Conservation (phyloP, 345 rosid genomes). For the Kandelia obovata region DNA sequence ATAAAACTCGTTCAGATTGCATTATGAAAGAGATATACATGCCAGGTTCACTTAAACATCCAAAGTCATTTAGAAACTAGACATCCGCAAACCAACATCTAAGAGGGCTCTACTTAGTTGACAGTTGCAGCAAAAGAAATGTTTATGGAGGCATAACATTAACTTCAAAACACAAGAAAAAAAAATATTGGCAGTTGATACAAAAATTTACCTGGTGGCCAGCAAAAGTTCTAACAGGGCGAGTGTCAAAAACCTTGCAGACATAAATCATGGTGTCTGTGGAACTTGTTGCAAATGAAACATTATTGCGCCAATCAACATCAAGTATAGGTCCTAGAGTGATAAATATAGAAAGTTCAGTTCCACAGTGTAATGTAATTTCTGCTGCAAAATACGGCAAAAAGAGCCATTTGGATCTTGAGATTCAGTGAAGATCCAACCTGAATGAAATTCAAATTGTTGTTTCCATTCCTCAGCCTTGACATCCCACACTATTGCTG, state of each 20-base stretch:
- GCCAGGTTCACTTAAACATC: not conserved
- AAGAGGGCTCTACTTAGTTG: not conserved
- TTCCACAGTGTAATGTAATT: not conserved
- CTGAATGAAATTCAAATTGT: conserved; percentile 1
- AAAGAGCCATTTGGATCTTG: not conserved
- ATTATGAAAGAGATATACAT: not conserved
- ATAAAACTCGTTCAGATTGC: not conserved
- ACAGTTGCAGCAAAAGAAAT: no score
- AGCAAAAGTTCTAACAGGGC: conserved; percentile 69
- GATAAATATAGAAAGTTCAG: conserved; percentile 9
- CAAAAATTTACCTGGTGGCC: conserved; percentile 78
- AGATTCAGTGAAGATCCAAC: not conserved
- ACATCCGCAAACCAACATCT: not conserved
- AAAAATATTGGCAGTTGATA: conserved; percentile 13
- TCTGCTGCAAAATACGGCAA: not conserved
- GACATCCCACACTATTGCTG: conserved; percentile 98
- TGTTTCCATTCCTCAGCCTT: conserved; percentile 87
- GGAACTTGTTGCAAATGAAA: conserved; percentile 96
- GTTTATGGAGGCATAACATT: no score
- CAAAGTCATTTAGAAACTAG: no score
- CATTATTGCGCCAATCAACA: conserved; percentile 98
- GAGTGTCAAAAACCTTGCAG: conserved; percentile 85
- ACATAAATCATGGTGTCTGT: conserved; percentile 89
- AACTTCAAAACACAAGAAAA: not conserved
- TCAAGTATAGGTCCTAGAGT: conserved; percentile 90